These are phyloP conservation scores for Cyclotella sp. DNA, from an alignment of 108 stramenopile genomes.

Conservation along the genomic window DNA sequence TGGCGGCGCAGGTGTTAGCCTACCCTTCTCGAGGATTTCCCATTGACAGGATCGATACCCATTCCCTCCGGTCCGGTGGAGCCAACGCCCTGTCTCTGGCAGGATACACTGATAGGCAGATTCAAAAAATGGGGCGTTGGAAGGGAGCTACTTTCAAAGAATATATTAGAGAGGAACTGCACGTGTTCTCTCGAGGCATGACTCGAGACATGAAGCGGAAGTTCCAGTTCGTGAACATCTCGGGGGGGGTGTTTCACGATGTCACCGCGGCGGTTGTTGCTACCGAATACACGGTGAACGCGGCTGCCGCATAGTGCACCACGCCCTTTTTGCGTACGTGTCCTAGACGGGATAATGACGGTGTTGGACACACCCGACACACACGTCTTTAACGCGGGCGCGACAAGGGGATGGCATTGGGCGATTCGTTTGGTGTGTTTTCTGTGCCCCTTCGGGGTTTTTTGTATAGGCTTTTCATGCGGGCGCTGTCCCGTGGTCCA, in stretches of 20 bases:
- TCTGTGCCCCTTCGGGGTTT: too few species aligned
- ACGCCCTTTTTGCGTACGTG: too few species aligned
- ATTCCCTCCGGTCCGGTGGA: constrained; percentile 3
- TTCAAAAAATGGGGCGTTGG: constrained; percentile 23
- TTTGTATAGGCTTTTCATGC: too few species aligned
- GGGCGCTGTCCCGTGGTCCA: too few species aligned
- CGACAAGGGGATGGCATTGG: too few species aligned
- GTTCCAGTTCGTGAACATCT: constrained; percentile 4
- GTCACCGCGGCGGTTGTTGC: not conserved
- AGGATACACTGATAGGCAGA: constrained; percentile 8
- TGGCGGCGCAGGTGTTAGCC: not conserved
- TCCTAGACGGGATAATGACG: too few species aligned
- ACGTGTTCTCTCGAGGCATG: constrained; percentile 1
- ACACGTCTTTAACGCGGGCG: too few species aligned
- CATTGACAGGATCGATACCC: constrained; percentile 3
- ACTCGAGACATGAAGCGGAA: not conserved
- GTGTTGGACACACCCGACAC: too few species aligned
- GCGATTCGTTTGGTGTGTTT: too few species aligned
- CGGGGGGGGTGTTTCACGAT: not conserved
- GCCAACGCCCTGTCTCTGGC: constrained; percentile 7
- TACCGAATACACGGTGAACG: not conserved
- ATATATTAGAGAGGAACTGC: constrained; percentile 11
- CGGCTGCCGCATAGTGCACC: too few species aligned
- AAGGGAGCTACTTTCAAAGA: constrained; percentile 12
- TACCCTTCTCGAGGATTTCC: constrained; percentile 1